A percentile compares a stretch with the other conserved stretches of the same genome.
These are phyloP conservation scores for Suillus spraguei DNA, from an alignment of 768 basidiomycete genomes.

Conservation along the genomic window DNA sequence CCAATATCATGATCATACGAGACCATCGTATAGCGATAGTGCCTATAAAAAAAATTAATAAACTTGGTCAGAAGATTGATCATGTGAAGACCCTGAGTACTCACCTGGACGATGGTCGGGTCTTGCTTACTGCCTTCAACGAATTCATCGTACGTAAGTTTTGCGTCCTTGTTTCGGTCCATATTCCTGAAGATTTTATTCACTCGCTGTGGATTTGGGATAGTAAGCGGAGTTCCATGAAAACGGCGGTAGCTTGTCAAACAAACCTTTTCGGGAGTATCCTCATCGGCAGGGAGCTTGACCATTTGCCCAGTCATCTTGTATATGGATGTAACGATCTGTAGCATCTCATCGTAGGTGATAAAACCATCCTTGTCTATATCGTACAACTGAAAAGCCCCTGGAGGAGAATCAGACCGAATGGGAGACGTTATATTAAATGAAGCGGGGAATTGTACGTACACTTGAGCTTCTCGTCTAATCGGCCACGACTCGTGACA, in stretches of 20 bases:
- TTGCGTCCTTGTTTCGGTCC: conserved; percentile 95
- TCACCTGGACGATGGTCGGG: conserved; percentile 96
- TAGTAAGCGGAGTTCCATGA: conserved; percentile 17
- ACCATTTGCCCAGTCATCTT: conserved; percentile 99
- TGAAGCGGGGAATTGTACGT: conserved; percentile 34
- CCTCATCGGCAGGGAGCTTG: conserved; percentile 95
- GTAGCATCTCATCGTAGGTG: conserved; percentile 98
- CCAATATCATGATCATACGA: conserved; percentile 48
- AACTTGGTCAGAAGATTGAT: conserved; percentile 14
- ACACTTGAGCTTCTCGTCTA: conserved; percentile 99
- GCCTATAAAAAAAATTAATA: conserved; percentile 53
- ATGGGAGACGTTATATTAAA: background rate
- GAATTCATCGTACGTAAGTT: conserved; percentile 94
- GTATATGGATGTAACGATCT: conserved; percentile 97
- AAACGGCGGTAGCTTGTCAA: conserved; percentile 9
- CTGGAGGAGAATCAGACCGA: conserved; percentile 45
- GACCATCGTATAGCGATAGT: conserved; percentile 91
- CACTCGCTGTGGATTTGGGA: conserved; percentile 66
- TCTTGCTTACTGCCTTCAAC: conserved; percentile 99
- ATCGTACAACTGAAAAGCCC: conserved; percentile 99
- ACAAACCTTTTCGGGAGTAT: conserved; percentile 96
- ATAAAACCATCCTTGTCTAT: conserved; percentile 98
- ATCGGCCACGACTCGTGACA: conserved; percentile 87
- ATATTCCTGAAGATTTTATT: conserved; percentile 99
- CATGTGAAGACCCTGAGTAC: conserved; percentile 23